phyloP scores from a whole-genome alignment of 371 early-diverging fungal species.

The Conidiobolus coronatus region DNA sequence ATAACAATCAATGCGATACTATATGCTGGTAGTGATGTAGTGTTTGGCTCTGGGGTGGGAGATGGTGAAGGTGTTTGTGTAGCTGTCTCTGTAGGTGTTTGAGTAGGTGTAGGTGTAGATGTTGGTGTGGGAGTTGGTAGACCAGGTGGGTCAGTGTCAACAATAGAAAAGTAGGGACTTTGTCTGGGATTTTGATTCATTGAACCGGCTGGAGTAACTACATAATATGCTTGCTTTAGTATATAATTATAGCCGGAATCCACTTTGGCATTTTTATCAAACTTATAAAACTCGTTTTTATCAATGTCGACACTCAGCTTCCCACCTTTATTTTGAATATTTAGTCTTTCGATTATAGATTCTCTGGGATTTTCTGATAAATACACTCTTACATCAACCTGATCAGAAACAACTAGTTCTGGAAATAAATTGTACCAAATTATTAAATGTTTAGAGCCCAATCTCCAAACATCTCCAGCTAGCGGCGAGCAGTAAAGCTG shows the following conservation, averaged over 20 bases:
- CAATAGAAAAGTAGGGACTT: neutral
- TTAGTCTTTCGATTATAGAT: neutral
- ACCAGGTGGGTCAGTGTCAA: neutral
- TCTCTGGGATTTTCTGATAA: neutral
- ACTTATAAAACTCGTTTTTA: neutral
- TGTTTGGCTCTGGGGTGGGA: no score
- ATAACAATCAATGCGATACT: no score
- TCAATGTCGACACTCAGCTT: neutral
- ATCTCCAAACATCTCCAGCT: neutral
- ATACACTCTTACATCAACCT: neutral
- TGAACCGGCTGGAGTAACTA: neutral
- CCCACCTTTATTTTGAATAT: neutral
- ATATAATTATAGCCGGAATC: neutral
- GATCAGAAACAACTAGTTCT: neutral
- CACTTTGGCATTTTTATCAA: neutral
- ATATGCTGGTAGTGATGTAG: no score
- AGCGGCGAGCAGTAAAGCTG: conserved; percentile 1
- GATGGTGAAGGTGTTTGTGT: neutral
- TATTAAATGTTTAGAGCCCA: neutral
- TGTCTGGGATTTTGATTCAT: no score
- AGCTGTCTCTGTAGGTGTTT: neutral
- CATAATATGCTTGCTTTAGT: neutral
- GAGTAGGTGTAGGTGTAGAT: neutral
- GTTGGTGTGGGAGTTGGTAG: no score
- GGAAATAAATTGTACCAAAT: neutral